Evolutionary conservation across 192 early-diverging fungal species (phyloP), one percentile per base, ranked within the genome.

Genomic region (Chytriomyces hyalinus): DNA sequence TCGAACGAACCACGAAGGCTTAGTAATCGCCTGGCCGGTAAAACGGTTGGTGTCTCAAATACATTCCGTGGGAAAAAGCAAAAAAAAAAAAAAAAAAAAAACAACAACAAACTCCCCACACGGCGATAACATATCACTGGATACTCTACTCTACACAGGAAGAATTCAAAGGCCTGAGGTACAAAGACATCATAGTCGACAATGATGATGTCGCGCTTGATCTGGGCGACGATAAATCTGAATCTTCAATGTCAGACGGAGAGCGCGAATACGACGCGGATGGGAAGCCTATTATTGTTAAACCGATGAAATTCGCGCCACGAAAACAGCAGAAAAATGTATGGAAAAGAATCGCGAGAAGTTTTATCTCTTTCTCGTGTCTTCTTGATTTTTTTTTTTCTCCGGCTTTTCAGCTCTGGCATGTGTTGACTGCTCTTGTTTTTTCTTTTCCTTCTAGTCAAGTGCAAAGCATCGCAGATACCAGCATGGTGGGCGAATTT

Each of bases 401-500:
- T 8, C 5, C 24, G 24, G 24, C 43, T 68, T 11, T 45, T 11
- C 1, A 11, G 36, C 24, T 26, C 24, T 26, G 24, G 24, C 36
- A 36, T 36, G 36, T 36, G 36, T 36, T 36, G 36, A 36, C 36
- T 36, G 36, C 36, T 36, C 4, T 36, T 36, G 36, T 36, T 36
- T 36, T 36, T 36, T 36, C 36, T 36, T 36, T 36, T 3, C 36
- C 36, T 36, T 36, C 36, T 36, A 36, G 36, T 36, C 36, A 36
- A 36, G 36, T 36, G 36, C 36, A 36, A 36, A 36, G 8, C 69
- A 60, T 26, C 10, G 10, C 9, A 50, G 45, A 22, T 71, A 59
- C 69, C 49, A 71, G 44, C n/a, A 20, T 24, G 76, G 76, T 22
- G 76, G 76, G 36, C 24, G 76, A 3, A 62, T 62, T 26, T 78